phyloP scores from a whole-genome alignment of 257 asterid genomes.

The Solanum virginianum region DNA sequence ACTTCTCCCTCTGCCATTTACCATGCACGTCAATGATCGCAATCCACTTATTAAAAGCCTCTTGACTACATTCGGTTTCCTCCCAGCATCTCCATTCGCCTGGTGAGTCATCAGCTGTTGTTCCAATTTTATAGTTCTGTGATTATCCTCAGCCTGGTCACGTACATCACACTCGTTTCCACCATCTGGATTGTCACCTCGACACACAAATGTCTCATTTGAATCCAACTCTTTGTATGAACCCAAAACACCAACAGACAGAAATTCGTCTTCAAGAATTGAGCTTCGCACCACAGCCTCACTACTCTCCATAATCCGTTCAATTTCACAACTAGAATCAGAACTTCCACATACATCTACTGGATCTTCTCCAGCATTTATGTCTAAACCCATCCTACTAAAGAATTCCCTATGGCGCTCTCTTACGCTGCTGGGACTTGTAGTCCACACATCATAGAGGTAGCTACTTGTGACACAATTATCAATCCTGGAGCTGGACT shows the following conservation, averaged over 20 bases:
- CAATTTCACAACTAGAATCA: constrained; percentile 10
- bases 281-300: constrained; percentile 45
- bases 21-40: constrained; percentile 44
- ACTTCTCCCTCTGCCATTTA: constrained; percentile 12
- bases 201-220: constrained; percentile 13
- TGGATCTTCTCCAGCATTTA: constrained; percentile 2
- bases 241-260: not conserved
- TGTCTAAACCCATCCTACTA: constrained; percentile 36
- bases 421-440: constrained; percentile 49
- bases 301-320: constrained; percentile 30
- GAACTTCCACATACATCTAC: not conserved
- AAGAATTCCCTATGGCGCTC: constrained; percentile 61
- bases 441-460: constrained; percentile 49
- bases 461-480: constrained; percentile 11
- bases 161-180: constrained; percentile 5
- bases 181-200: constrained; percentile 11
- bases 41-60: constrained; percentile 42
- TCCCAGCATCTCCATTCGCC: constrained; percentile 10
- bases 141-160: constrained; percentile 9
- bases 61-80: constrained; percentile 23
- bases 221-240: constrained; percentile 14
- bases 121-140: not conserved
- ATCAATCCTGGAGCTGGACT: not conserved
- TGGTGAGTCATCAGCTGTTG: constrained; percentile 5
- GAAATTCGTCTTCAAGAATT: constrained; percentile 26